A percentile compares a stretch with the other conserved stretches of the same genome.
Conservation (phyloP, 768 basidiomycete species). For the Coprinellus micaceus region DNA sequence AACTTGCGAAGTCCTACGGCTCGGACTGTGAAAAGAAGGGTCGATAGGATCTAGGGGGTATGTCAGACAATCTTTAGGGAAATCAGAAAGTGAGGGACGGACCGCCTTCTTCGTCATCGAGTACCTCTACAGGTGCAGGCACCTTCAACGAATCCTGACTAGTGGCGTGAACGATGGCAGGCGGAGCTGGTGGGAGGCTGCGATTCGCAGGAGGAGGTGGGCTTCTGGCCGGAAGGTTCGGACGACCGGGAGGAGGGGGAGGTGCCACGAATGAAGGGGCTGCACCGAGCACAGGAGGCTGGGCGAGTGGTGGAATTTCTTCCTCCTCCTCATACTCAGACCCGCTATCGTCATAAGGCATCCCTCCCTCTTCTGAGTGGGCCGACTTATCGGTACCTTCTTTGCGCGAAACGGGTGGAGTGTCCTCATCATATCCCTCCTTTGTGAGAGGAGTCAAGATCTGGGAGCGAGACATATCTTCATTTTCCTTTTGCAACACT, state of each 20-base stretch:
- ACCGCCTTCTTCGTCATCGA: conserved; percentile 67
- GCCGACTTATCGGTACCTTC: too few relatives aligned
- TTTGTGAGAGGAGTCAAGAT: neutral
- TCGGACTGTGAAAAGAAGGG: conserved; percentile 56
- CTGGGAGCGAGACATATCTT: conserved; percentile 4
- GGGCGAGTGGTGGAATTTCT: neutral
- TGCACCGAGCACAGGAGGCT: neutral
- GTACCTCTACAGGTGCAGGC: conserved; percentile 36
- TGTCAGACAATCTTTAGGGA: neutral
- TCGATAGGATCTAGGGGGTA: conserved; percentile 59
- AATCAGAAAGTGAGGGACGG: conserved; percentile 18
- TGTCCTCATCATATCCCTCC: neutral
- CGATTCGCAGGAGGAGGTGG: conserved; percentile 3
- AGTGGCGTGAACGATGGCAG: neutral
- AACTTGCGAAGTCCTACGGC: conserved; percentile 34
- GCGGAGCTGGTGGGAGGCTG: conserved; percentile 4
- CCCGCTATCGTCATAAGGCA: neutral
- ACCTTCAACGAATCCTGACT: conserved; percentile 17
- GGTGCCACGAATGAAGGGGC: neutral
- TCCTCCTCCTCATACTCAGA: neutral
- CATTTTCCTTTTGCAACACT: conserved; percentile 1
- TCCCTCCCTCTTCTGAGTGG: too few relatives aligned
- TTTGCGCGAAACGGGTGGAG: too few relatives aligned
- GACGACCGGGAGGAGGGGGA: neutral
- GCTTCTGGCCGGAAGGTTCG: too few relatives aligned